Base-by-base conservation (phyloP, 2,329 filamentous ascomycete genomes). In the Colletotrichum salicis region DNA sequence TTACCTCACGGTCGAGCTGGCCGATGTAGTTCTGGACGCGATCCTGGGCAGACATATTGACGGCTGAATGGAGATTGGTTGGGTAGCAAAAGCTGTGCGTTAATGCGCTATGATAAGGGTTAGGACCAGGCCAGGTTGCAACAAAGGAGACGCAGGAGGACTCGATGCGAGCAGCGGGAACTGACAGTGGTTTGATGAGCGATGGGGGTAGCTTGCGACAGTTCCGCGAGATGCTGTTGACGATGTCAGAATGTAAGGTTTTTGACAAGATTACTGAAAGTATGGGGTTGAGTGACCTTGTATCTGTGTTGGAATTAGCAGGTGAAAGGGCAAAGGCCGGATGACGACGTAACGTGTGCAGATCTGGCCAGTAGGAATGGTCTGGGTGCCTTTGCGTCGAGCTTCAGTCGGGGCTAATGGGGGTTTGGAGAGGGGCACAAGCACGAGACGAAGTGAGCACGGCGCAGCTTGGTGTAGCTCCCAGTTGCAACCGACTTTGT, bases 1-100 rank as follows among this genome's bases (percentile, higher is more conserved):
- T 60, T 84, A 95, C 93, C 91, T 95, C 93, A 80, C 91, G 92
- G 85, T 97, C 94, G 84, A 97, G 91, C 85, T 92, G 89, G 78
- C 89, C 89, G 80, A 96, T 88, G 80, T 94, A 92, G 79, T 92
- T 88, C 83, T 94, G 92, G 76, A 92, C 90, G 83, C 91, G 91
- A 79, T 94, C 93, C 84, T 94, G 93, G 74, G 88, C 87, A 83
- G 91, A 92, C 92, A 94, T 94, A 77, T 79, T 89, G 83, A 77
- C 75, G 74, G 66, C 55, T 64, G 54, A 67, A 48, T 67, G 67
- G 69, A 74, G 66, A 70, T 69, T 71, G 71, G 74, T 67, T 35
- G 27, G 61, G 55, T 35, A 60, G 71, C 72, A 71, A 69, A 62
- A 71, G 73, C 61, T 72, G 72, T 75, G 67, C 41, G 67, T 71